A percentile compares a stretch with the other conserved stretches of the same genome.
These are phyloP conservation scores for Xylariaceae sp. DNA, from an alignment of 2,329 filamentous ascomycete species.

Conservation along the genomic window DNA sequence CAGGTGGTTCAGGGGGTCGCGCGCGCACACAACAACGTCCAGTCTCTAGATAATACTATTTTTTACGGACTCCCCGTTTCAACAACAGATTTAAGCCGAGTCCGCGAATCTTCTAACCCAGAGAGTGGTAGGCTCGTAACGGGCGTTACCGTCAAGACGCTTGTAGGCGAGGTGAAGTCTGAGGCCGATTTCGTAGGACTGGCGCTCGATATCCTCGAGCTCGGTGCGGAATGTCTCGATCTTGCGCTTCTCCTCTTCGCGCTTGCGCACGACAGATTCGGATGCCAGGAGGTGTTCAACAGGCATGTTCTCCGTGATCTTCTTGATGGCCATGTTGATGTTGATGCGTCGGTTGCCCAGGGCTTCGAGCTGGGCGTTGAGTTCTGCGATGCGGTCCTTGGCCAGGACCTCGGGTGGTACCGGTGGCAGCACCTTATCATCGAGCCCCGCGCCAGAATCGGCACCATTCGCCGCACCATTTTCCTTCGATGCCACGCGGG, in stretches of 20 bases:
- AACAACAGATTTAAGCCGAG: conserved; percentile 33
- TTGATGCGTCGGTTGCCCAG: conserved; percentile 65
- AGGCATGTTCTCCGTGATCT: conserved; percentile 74
- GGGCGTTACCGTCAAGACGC: conserved; percentile 61
- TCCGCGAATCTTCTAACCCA: conserved; percentile 76
- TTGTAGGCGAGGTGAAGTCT: conserved; percentile 71
- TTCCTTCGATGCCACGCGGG: conserved; percentile 2
- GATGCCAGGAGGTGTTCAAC: conserved; percentile 63
- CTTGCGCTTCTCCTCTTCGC: conserved; percentile 56
- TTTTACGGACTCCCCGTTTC: too few relatives aligned
- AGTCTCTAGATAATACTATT: too few relatives aligned
- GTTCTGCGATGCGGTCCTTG: conserved; percentile 58
- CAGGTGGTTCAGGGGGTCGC: too few relatives aligned
- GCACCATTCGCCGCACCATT: conserved; percentile 23
- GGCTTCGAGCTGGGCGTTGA: conserved; percentile 61
- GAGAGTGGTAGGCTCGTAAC: conserved; percentile 61
- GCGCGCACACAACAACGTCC: too few relatives aligned
- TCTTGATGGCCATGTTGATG: conserved; percentile 65
- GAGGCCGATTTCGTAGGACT: conserved; percentile 74
- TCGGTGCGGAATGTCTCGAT: conserved; percentile 61
- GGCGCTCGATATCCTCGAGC: conserved; percentile 65
- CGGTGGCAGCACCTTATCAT: conserved; percentile 55
- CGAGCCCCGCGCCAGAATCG: conserved; percentile 14
- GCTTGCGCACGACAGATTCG: conserved; percentile 54
- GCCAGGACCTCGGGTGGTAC: conserved; percentile 54